These are phyloP conservation scores for Neurospora discreta DNA, from an alignment of 495 filamentous ascomycete genomes.

Conservation along the genomic window DNA sequence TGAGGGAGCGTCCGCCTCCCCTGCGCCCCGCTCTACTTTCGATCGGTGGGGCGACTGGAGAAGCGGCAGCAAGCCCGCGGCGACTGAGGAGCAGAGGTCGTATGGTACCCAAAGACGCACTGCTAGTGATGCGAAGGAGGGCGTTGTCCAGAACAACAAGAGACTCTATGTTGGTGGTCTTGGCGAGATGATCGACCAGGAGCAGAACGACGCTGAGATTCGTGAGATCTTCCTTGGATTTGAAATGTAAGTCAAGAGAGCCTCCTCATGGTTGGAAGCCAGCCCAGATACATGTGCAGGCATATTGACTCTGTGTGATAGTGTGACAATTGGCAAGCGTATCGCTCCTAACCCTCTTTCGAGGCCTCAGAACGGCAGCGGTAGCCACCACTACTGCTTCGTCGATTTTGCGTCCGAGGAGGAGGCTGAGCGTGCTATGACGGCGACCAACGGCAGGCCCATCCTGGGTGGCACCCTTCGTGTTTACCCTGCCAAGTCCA, in stretches of 20 bases:
- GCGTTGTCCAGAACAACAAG: slow-evolving; percentile 25
- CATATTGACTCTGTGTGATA: not conserved
- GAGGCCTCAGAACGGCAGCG: slow-evolving; percentile 38
- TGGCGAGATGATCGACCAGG: slow-evolving; percentile 45
- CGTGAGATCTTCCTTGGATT: slow-evolving; percentile 48
- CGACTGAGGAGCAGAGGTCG: slow-evolving; percentile 12
- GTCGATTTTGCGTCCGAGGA: slow-evolving; percentile 49
- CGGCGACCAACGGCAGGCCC: slow-evolving; percentile 18
- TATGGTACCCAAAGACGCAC: slow-evolving; percentile 11
- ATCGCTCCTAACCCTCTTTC: slow-evolving; percentile 46
- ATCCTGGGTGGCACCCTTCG: slow-evolving; percentile 9
- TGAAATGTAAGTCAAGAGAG: slow-evolving; percentile 28
- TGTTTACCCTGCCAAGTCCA: slow-evolving; percentile 8
- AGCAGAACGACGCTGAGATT: slow-evolving; percentile 40
- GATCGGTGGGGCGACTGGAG: slow-evolving; percentile 32
- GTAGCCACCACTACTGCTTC: slow-evolving; percentile 51
- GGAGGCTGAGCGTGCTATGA: slow-evolving; percentile 39
- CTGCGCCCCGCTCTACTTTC: slow-evolving; percentile 12
- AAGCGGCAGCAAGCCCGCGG: slow-evolving; percentile 8
- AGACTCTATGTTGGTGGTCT: slow-evolving; percentile 56
- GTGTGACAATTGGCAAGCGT: slow-evolving; percentile 52
- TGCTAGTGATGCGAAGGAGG: slow-evolving; percentile 1
- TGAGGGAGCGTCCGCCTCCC: not conserved
- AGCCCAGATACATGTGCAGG: not conserved
- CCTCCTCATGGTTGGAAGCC: slow-evolving; percentile 7